Base-by-base conservation (phyloP, 2,329 filamentous ascomycete genomes). In the Aspergillus sergii region DNA sequence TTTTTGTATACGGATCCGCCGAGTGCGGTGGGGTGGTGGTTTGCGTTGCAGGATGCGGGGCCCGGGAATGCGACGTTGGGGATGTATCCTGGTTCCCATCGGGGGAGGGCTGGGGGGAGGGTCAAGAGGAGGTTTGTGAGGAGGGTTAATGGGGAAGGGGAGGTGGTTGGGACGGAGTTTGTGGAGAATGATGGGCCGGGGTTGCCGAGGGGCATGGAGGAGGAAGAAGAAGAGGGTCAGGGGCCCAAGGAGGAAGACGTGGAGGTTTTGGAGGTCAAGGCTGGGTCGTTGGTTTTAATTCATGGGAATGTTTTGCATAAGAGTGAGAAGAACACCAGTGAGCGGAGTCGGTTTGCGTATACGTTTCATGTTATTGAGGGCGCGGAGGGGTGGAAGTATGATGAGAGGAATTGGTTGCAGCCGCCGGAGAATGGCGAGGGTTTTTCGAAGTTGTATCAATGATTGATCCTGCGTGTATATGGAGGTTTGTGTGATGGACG, bases 321-420 rank as follows among this genome's bases (percentile, higher is more conserved):
- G 87, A 97, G 94, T 76, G 93, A 97, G 86, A 92, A 86, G 84
- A 99, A 99, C 76, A 85, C 87, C 61, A 96, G 94, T 76, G 80
- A 85, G 67, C 94, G 92, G 83, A 93, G 94, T 26, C 85, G 94
- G 68, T 96, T 95, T 75, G 97, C 97, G 59, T 99, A 98, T 79
- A 98, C 95, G 0, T 99, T 98, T 77, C 95, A 99, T 81, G 87
- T 96, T 62, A 98, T 98, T 73, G 95, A 98, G 80, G 91, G 91
- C 0, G 86, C 90, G 23, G 82, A 88, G 50, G 82, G 78, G 14
- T 80, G 78, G 77, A 70, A 81, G 60, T 99, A 98, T 77, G 95
- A 98, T 78, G 85, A 86, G 79, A 85, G 85, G 79, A 99, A 99
- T 79, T 98, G 95, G 95, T 79, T 99, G 76, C 94, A 97, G 81